These are phyloP conservation scores for Cicer pinnatifidum DNA, from an alignment of 306 rosid genomes.

Conservation along the genomic window DNA sequence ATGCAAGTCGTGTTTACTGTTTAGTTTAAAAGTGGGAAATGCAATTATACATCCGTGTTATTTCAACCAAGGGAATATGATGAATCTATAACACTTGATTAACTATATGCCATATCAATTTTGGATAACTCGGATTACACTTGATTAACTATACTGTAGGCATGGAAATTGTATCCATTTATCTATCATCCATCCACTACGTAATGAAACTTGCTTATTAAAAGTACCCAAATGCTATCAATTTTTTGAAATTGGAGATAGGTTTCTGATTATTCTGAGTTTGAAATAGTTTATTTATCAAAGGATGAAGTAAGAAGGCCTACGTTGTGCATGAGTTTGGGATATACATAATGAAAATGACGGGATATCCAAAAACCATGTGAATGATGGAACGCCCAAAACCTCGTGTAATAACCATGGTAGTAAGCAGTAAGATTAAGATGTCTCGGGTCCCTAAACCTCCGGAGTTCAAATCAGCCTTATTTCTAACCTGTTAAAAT, in stretches of 20 bases:
- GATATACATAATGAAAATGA: neutral
- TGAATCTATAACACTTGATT: neutral
- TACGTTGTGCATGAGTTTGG: neutral
- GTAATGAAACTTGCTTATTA: neutral
- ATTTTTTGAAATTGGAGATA: neutral
- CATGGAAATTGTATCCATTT: neutral
- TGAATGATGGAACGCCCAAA: neutral
- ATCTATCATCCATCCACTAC: no score
- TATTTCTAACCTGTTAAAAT: conserved; percentile 1
- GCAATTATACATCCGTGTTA: neutral
- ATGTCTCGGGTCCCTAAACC: neutral
- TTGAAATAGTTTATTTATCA: conserved; percentile 9
- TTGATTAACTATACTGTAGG: conserved; percentile 10
- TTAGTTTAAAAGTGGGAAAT: conserved; percentile 3
- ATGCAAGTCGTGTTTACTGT: conserved; percentile 20
- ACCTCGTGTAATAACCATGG: neutral
- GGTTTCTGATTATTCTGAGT: neutral
- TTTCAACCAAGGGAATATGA: conserved; percentile 8
- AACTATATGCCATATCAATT: neutral
- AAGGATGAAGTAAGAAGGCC: neutral
- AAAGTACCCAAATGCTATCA: neutral
- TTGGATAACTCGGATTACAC: no score
- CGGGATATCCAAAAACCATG: neutral
- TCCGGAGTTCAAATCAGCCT: conserved; percentile 14
- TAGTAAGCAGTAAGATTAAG: conserved; percentile 6